These are phyloP conservation scores for Zoysia japonica DNA, from an alignment of 176 grass and related monocot genomes.

Conservation along the genomic window DNA sequence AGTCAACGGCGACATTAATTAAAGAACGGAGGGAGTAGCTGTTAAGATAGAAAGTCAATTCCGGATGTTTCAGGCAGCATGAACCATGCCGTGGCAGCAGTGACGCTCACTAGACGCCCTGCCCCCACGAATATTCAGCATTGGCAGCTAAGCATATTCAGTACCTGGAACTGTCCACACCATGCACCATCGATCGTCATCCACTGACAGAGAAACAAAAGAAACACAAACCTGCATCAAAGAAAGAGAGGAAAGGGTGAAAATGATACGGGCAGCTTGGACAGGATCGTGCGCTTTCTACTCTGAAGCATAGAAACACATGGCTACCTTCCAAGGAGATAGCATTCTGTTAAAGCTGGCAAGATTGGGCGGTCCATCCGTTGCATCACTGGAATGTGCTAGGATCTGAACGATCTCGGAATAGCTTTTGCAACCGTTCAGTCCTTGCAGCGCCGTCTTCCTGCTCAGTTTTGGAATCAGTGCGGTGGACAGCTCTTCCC, in stretches of 20 bases:
- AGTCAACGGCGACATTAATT: no score
- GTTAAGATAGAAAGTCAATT: neutral
- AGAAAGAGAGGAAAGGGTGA: neutral
- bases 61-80: neutral
- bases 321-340: slow-evolving; percentile 23
- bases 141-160: neutral
- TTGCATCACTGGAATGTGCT: slow-evolving; percentile 23
- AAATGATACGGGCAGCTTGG: neutral
- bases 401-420: neutral
- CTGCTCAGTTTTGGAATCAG: neutral
- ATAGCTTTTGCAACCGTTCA: neutral
- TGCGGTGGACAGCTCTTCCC: neutral
- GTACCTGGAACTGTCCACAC: neutral
- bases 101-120: neutral
- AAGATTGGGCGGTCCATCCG: neutral
- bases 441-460: neutral
- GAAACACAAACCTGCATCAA: neutral
- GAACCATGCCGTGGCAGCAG: neutral
- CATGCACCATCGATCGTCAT: neutral
- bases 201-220: neutral
- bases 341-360: neutral
- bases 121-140: no score
- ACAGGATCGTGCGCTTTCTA: neutral
- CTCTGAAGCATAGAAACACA: slow-evolving; percentile 3
- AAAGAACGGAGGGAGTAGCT: neutral